phyloP scores from a whole-genome alignment of 2,329 filamentous ascomycete species.

The Exophiala calicioides region DNA sequence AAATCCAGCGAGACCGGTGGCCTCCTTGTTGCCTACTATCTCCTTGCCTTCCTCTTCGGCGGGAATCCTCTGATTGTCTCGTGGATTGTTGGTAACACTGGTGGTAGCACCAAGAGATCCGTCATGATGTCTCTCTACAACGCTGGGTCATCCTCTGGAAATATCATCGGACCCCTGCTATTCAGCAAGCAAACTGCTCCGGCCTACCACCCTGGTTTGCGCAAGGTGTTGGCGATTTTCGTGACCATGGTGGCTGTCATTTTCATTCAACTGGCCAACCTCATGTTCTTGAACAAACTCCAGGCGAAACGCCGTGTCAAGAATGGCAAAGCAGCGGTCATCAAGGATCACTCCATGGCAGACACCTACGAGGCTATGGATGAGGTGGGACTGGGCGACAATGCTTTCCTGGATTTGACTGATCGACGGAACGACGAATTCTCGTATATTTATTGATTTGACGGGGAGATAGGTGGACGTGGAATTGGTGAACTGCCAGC shows the following conservation, averaged over 20 bases:
- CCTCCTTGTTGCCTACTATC: conserved; percentile 63
- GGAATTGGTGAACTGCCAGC: too few species aligned
- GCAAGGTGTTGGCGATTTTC: conserved; percentile 57
- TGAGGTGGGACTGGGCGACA: conserved; percentile 34
- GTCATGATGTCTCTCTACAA: conserved; percentile 66
- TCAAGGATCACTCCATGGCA: conserved; percentile 64
- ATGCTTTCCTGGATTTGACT: conserved; percentile 59
- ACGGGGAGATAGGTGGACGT: too few species aligned
- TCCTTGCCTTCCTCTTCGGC: conserved; percentile 66
- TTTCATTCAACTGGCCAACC: conserved; percentile 55
- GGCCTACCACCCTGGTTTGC: conserved; percentile 59
- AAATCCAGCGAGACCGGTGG: conserved; percentile 45
- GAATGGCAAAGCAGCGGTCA: conserved; percentile 62
- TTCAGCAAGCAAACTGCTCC: conserved; percentile 62
- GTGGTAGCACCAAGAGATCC: conserved; percentile 67
- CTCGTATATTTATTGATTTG: conserved; percentile 32
- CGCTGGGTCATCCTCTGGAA: conserved; percentile 62
- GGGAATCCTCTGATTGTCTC: conserved; percentile 66
- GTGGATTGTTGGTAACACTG: conserved; percentile 71
- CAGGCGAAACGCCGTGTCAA: conserved; percentile 57
- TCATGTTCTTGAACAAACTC: conserved; percentile 59
- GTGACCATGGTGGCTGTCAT: conserved; percentile 56
- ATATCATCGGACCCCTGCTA: conserved; percentile 67
- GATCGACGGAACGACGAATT: conserved; percentile 70
- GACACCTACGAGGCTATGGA: conserved; percentile 43